These are phyloP conservation scores for Alternaria novae-zelandiae DNA, from an alignment of 2,329 filamentous ascomycete genomes.

Conservation along the genomic window DNA sequence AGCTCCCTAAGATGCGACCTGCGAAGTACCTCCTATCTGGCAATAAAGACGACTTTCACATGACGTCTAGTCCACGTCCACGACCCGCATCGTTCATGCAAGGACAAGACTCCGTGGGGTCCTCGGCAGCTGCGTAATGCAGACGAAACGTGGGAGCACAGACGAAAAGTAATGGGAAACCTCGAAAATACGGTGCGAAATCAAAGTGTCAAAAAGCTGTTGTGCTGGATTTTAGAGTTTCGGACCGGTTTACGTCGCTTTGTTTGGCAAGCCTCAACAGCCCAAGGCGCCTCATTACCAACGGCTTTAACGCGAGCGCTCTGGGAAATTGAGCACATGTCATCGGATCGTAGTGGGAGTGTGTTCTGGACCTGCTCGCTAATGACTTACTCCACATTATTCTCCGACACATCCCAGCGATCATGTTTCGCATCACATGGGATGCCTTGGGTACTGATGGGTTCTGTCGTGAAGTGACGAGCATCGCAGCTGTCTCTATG, in stretches of 20 bases:
- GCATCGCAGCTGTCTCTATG: background rate
- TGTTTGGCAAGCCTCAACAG: background rate
- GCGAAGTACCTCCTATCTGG: background rate
- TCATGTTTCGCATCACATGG: slow-evolving; percentile 2
- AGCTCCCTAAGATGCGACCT: background rate
- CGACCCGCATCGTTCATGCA: background rate
- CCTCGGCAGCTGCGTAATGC: slow-evolving; percentile 3
- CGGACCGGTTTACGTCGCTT: slow-evolving; percentile 5
- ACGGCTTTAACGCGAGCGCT: background rate
- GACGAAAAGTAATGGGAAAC: background rate
- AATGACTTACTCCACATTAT: slow-evolving; percentile 5
- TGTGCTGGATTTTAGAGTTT: slow-evolving; percentile 5
- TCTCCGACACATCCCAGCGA: slow-evolving; percentile 6
- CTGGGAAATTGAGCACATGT: slow-evolving; percentile 4
- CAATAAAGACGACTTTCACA: background rate
- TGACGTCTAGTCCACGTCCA: background rate
- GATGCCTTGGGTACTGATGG: background rate
- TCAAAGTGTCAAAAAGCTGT: background rate
- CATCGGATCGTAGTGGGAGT: background rate
- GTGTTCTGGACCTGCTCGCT: slow-evolving; percentile 9
- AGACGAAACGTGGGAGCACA: slow-evolving; percentile 11
- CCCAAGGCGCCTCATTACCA: slow-evolving; percentile 1
- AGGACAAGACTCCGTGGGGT: slow-evolving; percentile 2
- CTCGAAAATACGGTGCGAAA: background rate
- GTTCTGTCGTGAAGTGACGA: background rate